Base-by-base conservation (phyloP, 192 early-diverging fungal genomes). In the Gorgonomyces haynaldii region DNA sequence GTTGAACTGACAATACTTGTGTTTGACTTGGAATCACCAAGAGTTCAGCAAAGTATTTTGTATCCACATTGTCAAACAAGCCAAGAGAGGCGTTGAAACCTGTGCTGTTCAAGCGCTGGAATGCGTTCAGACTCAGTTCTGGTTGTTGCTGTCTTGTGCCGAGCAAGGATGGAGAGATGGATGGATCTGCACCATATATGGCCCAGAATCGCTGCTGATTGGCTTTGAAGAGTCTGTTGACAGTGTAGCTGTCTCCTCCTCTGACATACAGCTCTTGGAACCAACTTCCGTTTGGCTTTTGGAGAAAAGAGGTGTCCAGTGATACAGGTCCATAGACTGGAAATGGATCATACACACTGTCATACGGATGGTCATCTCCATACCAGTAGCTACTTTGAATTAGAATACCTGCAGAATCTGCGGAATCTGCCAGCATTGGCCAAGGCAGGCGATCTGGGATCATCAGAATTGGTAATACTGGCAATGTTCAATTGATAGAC, bases 11-110 rank as follows among this genome's bases (percentile, higher is more conserved):
- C 9, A 49, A 53, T 1, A 68, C 46, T 0, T 36, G 40, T 13
- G 57, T 66, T 23, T 68, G 42, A 5, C 64, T n/a, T n/a, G n/a
- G n/a, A n/a, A n/a, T n/a, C 5, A 43, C 36, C 12, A 54, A 46
- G 15, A 66, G 23, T 45, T 63, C 48, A 45, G 58, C 36, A 24
- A 35, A 64, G 32, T 42, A 47, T 1, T 62, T 52, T 12, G 60
- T 46, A 22, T 57, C 54, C 26, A 69, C 45, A 15, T 54, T 51
- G 20, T 57, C 66, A 2, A 69, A 50, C 35, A 69, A 16, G 9
- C 66, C 66, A 27, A 45, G 51, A 10, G 55, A 22, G 6, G 15
- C 24, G 10, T 9, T 30, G n/a, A 36, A 54, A 34, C 15, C 15
- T 15, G 32, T n/a, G n/a, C n/a, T n/a, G n/a, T n/a, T n/a, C 32